Base-by-base conservation (phyloP, 192 early-diverging fungal genomes). In the Podila minutissima region DNA sequence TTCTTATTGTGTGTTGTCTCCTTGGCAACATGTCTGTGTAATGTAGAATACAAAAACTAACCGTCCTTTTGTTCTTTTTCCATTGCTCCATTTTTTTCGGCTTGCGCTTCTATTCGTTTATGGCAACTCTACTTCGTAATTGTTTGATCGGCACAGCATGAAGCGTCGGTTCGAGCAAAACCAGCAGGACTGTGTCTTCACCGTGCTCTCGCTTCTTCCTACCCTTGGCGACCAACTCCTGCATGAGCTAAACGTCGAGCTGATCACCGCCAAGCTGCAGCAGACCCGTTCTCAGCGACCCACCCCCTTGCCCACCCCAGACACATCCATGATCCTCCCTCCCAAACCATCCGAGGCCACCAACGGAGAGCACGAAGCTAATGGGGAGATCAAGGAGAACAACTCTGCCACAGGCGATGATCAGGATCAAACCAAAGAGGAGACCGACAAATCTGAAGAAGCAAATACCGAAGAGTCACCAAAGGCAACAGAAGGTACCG, bases 151-250 rank as follows among this genome's bases (percentile, higher is more conserved):
- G 37, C n/a, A 8, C 76, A 96, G 92, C 70, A 88, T 97, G 64
- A 94, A 92, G 59, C 86, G 94, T 62, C 91, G 97, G 19, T 99
- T 97, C 81, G 94, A 97, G 71, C 95, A 97, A 87, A 97, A 97
- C 84, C 95, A 95, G 74, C 89, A 92, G 60, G 97, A 99, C 86
- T 97, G 96, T 81, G 82, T 89, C 24, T 96, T 95, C 65, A 93
- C 93, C 6, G 92, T 97, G n/a, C 82, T 92, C 69, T 91, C 93
- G 37, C 87, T 97, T 41, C 78, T 98, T 53, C 95, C 96, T 0
- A 92, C 92, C 29, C 82, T 97, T 41, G 88, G 88, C 62, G 93
- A 96, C 57, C 89, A 95, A 46, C 83, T 99, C 0, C 85, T 94
- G 61, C 87, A 89, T 24, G 88, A 90, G 55, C 89, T 94, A 5